phyloP scores from a whole-genome alignment of 805 yeast genomes.

The Candida chauliodis region DNA sequence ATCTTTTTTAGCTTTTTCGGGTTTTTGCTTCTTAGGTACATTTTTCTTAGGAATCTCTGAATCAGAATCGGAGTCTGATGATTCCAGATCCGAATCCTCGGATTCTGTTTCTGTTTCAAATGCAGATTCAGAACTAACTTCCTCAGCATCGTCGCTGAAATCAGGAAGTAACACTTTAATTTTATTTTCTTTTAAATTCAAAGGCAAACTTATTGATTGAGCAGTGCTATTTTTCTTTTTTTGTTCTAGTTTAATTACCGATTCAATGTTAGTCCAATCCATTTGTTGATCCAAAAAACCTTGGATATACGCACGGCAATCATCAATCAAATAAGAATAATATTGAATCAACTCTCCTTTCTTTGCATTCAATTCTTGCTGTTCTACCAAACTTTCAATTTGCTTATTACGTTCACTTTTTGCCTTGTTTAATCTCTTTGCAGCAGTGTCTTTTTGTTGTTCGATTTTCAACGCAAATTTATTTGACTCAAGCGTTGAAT shows the following conservation, averaged over 20 bases:
- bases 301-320: slow-evolving; percentile 66
- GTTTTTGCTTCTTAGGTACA: slow-evolving; percentile 4
- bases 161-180: slow-evolving; percentile 56
- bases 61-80: slow-evolving; percentile 15
- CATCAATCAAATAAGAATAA: slow-evolving; percentile 67
- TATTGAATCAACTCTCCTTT: slow-evolving; percentile 73
- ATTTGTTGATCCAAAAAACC: slow-evolving; percentile 71
- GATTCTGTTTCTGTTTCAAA: slow-evolving; percentile 35
- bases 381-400: slow-evolving; percentile 58
- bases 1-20: slow-evolving; percentile 9
- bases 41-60: slow-evolving; percentile 12
- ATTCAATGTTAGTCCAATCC: slow-evolving; percentile 92
- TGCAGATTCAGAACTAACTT: slow-evolving; percentile 27
- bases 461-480: slow-evolving; percentile 72
- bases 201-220: slow-evolving; percentile 55
- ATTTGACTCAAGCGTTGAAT: slow-evolving; percentile 80
- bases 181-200: slow-evolving; percentile 66
- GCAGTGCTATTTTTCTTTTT: slow-evolving; percentile 57
- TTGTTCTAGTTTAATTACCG: slow-evolving; percentile 67
- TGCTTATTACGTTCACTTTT: slow-evolving; percentile 68
- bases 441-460: slow-evolving; percentile 72
- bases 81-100: slow-evolving; percentile 30
- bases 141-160: slow-evolving; percentile 12
- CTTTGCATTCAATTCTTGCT: slow-evolving; percentile 58
- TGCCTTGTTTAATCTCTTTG: slow-evolving; percentile 71